Evolutionary conservation across 129 eudicot species (phyloP).

Genomic region (Saussurea involucrata): DNA sequence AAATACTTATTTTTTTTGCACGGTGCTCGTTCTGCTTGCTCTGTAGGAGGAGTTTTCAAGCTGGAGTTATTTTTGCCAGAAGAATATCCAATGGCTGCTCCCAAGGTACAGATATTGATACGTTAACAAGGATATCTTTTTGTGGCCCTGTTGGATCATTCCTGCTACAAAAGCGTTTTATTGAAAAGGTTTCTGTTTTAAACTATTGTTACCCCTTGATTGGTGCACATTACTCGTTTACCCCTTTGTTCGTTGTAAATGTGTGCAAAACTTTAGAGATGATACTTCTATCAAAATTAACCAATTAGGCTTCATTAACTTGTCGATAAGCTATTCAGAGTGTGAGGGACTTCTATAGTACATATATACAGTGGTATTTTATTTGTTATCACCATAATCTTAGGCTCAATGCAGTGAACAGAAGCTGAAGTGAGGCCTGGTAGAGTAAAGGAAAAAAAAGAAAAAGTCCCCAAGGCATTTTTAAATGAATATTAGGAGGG

Average conservation of each 20-base stretch:
- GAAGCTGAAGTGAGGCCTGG: not conserved
- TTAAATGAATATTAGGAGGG: not conserved
- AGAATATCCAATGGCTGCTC: slow-evolving; percentile 65
- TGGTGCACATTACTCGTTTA: not conserved
- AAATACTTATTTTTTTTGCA: not conserved
- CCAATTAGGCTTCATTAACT: not conserved
- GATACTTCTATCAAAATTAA: not conserved
- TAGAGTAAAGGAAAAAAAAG: not conserved
- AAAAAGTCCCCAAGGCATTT: not conserved
- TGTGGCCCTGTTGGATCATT: not conserved
- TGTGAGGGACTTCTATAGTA: not conserved
- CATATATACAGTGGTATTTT: not conserved
- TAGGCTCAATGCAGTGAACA: not conserved
- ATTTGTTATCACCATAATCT: not conserved
- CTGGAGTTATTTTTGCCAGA: slow-evolving; percentile 58
- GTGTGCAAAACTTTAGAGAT: not conserved
- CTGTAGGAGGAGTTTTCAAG: slow-evolving; percentile 56
- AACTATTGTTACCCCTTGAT: slow-evolving; percentile 1
- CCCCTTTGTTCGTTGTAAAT: not conserved
- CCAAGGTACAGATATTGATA: slow-evolving; percentile 35
- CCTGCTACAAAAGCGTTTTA: not conserved
- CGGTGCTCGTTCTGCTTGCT: slow-evolving; percentile 1
- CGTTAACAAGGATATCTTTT: not conserved
- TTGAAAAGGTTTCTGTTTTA: not conserved
- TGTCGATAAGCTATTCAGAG: not conserved